Conservation (phyloP, 257 asterid genomes). For the Rauvolfia tetraphylla region DNA sequence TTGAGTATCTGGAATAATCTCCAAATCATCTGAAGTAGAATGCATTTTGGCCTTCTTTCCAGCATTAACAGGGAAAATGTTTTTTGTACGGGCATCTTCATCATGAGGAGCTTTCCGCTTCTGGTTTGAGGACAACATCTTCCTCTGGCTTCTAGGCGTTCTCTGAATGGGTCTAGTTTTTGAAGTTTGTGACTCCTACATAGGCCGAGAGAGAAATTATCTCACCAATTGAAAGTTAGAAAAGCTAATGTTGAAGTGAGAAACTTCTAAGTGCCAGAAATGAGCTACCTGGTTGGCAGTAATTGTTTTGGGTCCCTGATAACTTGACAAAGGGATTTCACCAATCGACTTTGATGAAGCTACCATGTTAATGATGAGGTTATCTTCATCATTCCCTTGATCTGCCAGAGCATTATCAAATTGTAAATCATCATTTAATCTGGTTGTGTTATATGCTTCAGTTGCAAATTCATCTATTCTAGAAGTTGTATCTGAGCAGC, state of each 20-base stretch:
- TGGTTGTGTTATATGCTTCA: slow-evolving; percentile 19
- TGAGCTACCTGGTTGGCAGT: slow-evolving; percentile 40
- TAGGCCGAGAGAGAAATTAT: slow-evolving; percentile 6
- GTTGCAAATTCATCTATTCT: slow-evolving; percentile 22
- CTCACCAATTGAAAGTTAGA: neutral
- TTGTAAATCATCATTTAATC: slow-evolving; percentile 30
- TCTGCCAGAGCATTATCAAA: slow-evolving; percentile 35
- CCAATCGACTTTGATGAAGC: slow-evolving; percentile 26
- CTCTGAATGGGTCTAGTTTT: slow-evolving; percentile 18
- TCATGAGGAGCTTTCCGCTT: slow-evolving; percentile 42
- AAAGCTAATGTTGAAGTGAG: slow-evolving; percentile 5
- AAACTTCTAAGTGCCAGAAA: neutral
- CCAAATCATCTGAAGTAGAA: slow-evolving; percentile 6
- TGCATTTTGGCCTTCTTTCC: slow-evolving; percentile 17
- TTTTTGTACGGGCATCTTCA: slow-evolving; percentile 24
- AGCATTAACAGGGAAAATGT: slow-evolving; percentile 13
- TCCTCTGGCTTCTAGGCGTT: slow-evolving; percentile 24
- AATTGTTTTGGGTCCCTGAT: slow-evolving; percentile 30
- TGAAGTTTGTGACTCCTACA: slow-evolving; percentile 23
- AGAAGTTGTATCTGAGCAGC: slow-evolving; percentile 24
- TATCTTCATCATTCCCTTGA: slow-evolving; percentile 62
- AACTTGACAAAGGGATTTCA: slow-evolving; percentile 29
- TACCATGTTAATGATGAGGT: slow-evolving; percentile 60
- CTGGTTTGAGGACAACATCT: slow-evolving; percentile 31
- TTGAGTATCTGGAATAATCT: slow-evolving; percentile 18